Evolutionary conservation across 2,329 filamentous ascomycete species (phyloP).

Genomic region (Ceratocystis variospora): DNA sequence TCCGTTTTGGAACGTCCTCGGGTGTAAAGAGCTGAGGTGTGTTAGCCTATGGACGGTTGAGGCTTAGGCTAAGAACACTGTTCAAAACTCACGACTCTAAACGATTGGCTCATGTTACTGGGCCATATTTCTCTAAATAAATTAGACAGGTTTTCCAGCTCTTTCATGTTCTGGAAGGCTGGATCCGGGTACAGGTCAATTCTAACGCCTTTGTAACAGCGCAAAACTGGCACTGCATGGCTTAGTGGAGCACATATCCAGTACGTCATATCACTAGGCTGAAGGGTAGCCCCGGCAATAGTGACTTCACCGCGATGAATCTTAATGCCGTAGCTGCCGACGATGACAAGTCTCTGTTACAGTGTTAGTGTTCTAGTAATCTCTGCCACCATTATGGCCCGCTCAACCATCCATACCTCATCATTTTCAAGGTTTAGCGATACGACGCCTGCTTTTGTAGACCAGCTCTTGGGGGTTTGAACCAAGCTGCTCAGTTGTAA

Average conservation of each 20-base stretch:
- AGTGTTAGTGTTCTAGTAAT: neutral
- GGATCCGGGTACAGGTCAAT: constrained; percentile 45
- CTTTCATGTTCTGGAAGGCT: constrained; percentile 34
- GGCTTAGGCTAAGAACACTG: neutral
- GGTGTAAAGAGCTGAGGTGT: constrained; percentile 37
- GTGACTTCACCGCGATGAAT: constrained; percentile 49
- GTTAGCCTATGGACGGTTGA: constrained; percentile 22
- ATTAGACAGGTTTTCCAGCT: constrained; percentile 48
- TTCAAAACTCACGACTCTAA: constrained; percentile 35
- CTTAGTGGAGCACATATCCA: constrained; percentile 55
- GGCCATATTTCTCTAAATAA: constrained; percentile 56
- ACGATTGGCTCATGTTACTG: constrained; percentile 30
- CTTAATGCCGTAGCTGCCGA: constrained; percentile 55
- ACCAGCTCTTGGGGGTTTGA: constrained; percentile 9
- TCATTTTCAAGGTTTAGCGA: constrained; percentile 34
- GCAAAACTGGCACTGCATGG: constrained; percentile 54
- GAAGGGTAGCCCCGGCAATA: constrained; percentile 50
- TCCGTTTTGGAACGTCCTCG: constrained; percentile 37
- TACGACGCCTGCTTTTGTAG: constrained; percentile 25
- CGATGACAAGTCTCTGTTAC: constrained; percentile 42
- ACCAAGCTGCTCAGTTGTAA: constrained; percentile 17
- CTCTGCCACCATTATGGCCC: neutral
- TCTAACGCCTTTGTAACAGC: constrained; percentile 35
- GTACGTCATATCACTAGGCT: constrained; percentile 32
- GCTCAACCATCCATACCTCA: constrained; percentile 30